phyloP scores from a whole-genome alignment of 2,329 filamentous ascomycete species.

The Lachnellula occidentalis region DNA sequence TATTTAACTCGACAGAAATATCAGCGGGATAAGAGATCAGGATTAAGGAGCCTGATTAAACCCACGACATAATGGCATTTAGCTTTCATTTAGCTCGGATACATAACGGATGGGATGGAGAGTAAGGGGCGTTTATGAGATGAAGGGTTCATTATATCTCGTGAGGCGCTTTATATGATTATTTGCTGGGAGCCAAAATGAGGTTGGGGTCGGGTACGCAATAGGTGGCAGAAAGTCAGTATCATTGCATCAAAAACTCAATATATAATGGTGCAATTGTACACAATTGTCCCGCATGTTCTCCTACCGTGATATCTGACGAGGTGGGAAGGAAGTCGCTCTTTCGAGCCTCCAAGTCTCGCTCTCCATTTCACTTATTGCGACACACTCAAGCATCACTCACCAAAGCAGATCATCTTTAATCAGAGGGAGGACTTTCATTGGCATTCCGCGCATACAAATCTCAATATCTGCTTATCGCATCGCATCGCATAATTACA shows the following conservation, averaged over 20 bases:
- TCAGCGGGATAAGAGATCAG: not conserved
- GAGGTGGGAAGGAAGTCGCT: too few relatives aligned
- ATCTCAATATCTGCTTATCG: not conserved
- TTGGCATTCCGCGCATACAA: constrained; percentile 1
- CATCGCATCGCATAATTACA: not conserved
- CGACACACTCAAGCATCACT: too few relatives aligned
- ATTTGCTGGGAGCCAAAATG: too few relatives aligned
- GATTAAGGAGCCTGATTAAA: not conserved
- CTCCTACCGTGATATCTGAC: too few relatives aligned
- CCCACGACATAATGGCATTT: not conserved
- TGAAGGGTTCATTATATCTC: not conserved
- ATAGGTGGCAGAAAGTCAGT: too few relatives aligned
- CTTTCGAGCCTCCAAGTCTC: too few relatives aligned
- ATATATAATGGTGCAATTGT: too few relatives aligned
- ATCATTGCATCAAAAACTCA: too few relatives aligned
- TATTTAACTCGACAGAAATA: not conserved
- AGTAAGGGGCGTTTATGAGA: not conserved
- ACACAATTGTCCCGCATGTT: too few relatives aligned
- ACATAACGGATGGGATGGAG: not conserved
- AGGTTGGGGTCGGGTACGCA: too few relatives aligned
- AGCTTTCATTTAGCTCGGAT: not conserved
- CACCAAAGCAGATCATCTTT: not conserved
- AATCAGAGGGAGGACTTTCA: not conserved
- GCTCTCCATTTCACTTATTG: too few relatives aligned
- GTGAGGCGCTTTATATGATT: not conserved